Percentiles rank a stretch among this genome's conserved stretches.
These are phyloP conservation scores for Rhodotorula paludigena DNA, from an alignment of 768 basidiomycete genomes.

Conservation along the genomic window DNA sequence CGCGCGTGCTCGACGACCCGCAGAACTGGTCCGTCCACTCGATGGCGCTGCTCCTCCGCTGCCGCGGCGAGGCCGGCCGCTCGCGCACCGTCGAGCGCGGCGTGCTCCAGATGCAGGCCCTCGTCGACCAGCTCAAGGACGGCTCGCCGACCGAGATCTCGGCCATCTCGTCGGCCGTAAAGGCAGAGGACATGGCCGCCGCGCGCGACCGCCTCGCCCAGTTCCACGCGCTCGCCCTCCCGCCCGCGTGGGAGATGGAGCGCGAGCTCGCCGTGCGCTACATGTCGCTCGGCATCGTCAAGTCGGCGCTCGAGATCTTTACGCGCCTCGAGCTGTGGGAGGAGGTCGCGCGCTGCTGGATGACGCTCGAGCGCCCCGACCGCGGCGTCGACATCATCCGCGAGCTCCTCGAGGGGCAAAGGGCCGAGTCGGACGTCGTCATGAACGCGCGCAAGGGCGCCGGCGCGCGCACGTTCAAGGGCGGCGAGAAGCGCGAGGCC, in stretches of 20 bases:
- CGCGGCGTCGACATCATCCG: slow-evolving; percentile 73
- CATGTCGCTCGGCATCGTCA: slow-evolving; percentile 76
- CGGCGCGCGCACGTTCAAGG: slow-evolving; percentile 38
- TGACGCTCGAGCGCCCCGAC: slow-evolving; percentile 69
- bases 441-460: slow-evolving; percentile 51
- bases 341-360: slow-evolving; percentile 84
- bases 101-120: slow-evolving; percentile 83
- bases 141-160: slow-evolving; percentile 38
- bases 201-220: slow-evolving; percentile 69
- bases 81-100: slow-evolving; percentile 91
- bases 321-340: slow-evolving; percentile 98
- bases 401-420: slow-evolving; percentile 76
- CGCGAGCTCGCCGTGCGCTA: slow-evolving; percentile 79
- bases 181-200: slow-evolving; percentile 56
- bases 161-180: slow-evolving; percentile 37
- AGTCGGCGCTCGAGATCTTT: slow-evolving; percentile 88
- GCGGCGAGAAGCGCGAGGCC: slow-evolving; percentile 70
- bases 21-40: slow-evolving; percentile 95
- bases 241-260: slow-evolving; percentile 90
- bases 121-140: slow-evolving; percentile 74
- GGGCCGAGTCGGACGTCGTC: slow-evolving; percentile 74
- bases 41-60: slow-evolving; percentile 87
- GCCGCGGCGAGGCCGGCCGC: slow-evolving; percentile 79
- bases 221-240: slow-evolving; percentile 73
- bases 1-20: slow-evolving; percentile 81